A percentile compares a stretch with the other conserved stretches of the same genome.
These are phyloP conservation scores for Phytophthora cactorum DNA, from an alignment of 352 stramenopile genomes.

Conservation along the genomic window DNA sequence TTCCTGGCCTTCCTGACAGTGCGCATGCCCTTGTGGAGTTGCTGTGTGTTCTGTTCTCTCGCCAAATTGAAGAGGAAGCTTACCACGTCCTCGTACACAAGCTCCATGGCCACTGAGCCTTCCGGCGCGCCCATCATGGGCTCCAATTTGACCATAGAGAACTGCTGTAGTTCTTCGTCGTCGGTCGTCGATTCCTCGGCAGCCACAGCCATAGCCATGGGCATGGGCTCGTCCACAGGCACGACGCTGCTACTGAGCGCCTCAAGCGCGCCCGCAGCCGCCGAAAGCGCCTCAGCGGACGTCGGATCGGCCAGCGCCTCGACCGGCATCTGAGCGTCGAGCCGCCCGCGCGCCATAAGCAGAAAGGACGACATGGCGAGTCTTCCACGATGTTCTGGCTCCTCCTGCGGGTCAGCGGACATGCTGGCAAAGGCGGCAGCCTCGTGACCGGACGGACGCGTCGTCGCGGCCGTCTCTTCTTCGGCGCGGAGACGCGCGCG, in stretches of 20 bases:
- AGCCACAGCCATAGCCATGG: constrained; percentile 40
- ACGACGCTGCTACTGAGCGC: constrained; percentile 36
- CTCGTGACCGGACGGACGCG: background rate
- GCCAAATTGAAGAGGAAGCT: constrained; percentile 66
- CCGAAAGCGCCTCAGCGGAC: constrained; percentile 16
- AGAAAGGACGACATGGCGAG: constrained; percentile 50
- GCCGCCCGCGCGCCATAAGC: constrained; percentile 30
- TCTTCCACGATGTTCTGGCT: constrained; percentile 19
- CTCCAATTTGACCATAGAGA: constrained; percentile 67
- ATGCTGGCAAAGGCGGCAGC: background rate
- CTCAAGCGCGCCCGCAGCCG: constrained; percentile 30
- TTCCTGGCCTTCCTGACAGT: constrained; percentile 63
- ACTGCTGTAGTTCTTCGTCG: constrained; percentile 77
- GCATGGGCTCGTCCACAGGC: constrained; percentile 37
- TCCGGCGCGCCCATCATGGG: constrained; percentile 30
- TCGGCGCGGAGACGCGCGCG: constrained; percentile 40
- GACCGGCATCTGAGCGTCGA: constrained; percentile 24
- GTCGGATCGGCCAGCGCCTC: constrained; percentile 16
- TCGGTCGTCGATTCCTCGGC: constrained; percentile 80
- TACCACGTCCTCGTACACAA: constrained; percentile 69
- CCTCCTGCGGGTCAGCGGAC: constrained; percentile 5
- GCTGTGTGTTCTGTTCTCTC: constrained; percentile 51
- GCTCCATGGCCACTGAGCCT: constrained; percentile 39
- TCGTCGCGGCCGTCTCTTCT: constrained; percentile 17
- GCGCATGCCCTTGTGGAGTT: constrained; percentile 67